phyloP scores from a whole-genome alignment of 805 yeast species.

The Candida yuanshanica region DNA sequence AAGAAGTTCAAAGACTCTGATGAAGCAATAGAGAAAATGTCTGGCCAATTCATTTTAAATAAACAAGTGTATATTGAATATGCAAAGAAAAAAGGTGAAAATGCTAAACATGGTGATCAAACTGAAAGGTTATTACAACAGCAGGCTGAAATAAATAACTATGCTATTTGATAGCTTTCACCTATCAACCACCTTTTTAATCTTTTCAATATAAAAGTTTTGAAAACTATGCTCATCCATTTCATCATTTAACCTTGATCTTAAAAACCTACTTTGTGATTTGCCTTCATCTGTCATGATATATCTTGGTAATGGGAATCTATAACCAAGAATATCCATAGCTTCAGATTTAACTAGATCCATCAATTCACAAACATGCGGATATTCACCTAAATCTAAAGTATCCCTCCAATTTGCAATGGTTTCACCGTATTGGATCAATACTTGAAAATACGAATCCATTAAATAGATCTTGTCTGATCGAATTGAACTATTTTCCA shows the following conservation, averaged over 20 bases:
- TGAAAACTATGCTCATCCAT: slow-evolving; percentile 14
- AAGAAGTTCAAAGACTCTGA: slow-evolving; percentile 66
- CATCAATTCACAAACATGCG: slow-evolving; percentile 71
- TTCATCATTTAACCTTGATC: slow-evolving; percentile 70
- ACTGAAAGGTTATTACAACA: slow-evolving; percentile 68
- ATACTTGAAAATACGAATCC: slow-evolving; percentile 93
- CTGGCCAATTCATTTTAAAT: slow-evolving; percentile 67
- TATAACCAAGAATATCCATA: slow-evolving; percentile 73
- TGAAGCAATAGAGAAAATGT: slow-evolving; percentile 60
- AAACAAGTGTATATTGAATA: slow-evolving; percentile 55
- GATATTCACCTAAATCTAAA: slow-evolving; percentile 79
- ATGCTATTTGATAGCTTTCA: not conserved
- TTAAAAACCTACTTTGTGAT: slow-evolving; percentile 91
- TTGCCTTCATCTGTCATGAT: slow-evolving; percentile 96
- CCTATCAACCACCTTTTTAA: slow-evolving; percentile 3
- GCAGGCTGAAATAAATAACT: slow-evolving; percentile 46
- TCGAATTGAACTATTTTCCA: slow-evolving; percentile 84
- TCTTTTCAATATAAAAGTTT: slow-evolving; percentile 7
- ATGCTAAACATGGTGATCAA: slow-evolving; percentile 63
- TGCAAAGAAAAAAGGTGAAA: slow-evolving; percentile 45
- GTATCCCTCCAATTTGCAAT: slow-evolving; percentile 93
- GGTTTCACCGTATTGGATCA: slow-evolving; percentile 86
- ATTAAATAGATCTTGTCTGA: slow-evolving; percentile 78
- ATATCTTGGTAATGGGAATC: slow-evolving; percentile 94
- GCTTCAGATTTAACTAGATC: slow-evolving; percentile 88